Percentiles rank a stretch among this genome's conserved stretches.
Conservation (phyloP, 441 rosid genomes). For the Erodium moschatum region DNA sequence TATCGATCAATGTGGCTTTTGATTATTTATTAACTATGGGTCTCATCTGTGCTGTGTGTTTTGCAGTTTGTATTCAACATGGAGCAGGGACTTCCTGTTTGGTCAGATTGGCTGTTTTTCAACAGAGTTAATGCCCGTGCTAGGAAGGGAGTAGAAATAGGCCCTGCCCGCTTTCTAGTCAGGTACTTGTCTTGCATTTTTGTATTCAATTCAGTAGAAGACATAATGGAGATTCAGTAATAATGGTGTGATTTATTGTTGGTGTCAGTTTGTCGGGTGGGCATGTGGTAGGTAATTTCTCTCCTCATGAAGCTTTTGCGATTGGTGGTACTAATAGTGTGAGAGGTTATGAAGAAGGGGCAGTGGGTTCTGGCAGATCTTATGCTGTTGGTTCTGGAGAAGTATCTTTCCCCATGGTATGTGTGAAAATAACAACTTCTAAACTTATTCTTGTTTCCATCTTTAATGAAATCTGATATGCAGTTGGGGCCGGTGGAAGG, state of each 20-base stretch:
- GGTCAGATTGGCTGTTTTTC: conserved; percentile 77
- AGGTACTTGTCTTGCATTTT: conserved; percentile 36
- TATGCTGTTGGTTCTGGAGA: conserved; percentile 77
- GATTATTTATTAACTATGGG: conserved; percentile 7
- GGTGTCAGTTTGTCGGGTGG: conserved; percentile 68
- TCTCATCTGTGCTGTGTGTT: conserved; percentile 22
- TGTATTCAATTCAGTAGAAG: background rate
- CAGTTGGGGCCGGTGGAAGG: conserved; percentile 85
- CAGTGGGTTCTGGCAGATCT: conserved; percentile 87
- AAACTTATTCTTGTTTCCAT: background rate
- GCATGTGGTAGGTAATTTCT: conserved; percentile 76
- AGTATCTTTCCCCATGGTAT: conserved; percentile 73
- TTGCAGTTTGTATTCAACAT: conserved; percentile 67
- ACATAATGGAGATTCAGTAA: background rate
- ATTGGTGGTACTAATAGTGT: conserved; percentile 92
- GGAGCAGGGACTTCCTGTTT: conserved; percentile 87
- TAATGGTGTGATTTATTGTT: conserved; percentile 17
- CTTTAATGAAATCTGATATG: conserved; percentile 9
- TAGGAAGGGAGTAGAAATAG: conserved; percentile 64
- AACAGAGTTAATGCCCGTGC: conserved; percentile 78
- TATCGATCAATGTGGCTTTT: conserved; percentile 15
- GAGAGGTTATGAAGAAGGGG: conserved; percentile 96
- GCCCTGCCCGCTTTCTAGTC: conserved; percentile 61
- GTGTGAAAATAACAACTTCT: conserved; percentile 14
- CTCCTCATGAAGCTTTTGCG: conserved; percentile 88